Base-by-base conservation (phyloP, 495 filamentous ascomycete species). In the Neurospora africana region DNA sequence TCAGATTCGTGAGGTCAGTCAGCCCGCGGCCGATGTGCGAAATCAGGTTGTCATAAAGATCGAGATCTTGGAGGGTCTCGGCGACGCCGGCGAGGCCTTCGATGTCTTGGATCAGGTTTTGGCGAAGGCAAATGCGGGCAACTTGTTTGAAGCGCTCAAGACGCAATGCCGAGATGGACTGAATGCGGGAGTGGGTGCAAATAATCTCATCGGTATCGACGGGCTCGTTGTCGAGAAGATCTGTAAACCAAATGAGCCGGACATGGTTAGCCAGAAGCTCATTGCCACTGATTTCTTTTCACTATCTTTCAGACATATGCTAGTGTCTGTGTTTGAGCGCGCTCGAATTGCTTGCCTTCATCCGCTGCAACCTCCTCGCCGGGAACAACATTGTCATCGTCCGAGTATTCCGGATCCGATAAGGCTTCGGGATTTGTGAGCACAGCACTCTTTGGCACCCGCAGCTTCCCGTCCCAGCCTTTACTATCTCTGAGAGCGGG, bases 21-120 rank as follows among this genome's bases (percentile, higher is more conserved):
- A 99, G 86, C 40, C 92, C 92, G 75, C 90, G 88, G 77, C 27
- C 53, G 53, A 98, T 87, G 78, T 97, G 94, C 4, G 89, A 87
- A 76, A 99, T 94, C n/a, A 94, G 85, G 79, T 99, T 99, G 80
- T 99, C 95, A 85, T 99, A 99, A 75, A 99, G 87, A 77, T 99
- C 95, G 33, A 99, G 86, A 19, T 99, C 95, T 74, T 86, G 78
- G 23, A 99, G 82, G 5, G 87, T 91, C 21, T 80, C 78, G 43
- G 88, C 88, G 21, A 97, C 78, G 35, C 79, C 78, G 19, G 84
- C 79, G n/a, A 97, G 86, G 2, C 89, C 86, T 72, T 93, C 88
- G 82, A 97, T 91, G 40, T 89, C 86, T 30, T 89, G 84, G 79
- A 99, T 93, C 77, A 89, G 84, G 79, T 99, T 99, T 79, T 99